Conservation (phyloP, 176 grass and related monocot species). For the Olyra latifolia region DNA sequence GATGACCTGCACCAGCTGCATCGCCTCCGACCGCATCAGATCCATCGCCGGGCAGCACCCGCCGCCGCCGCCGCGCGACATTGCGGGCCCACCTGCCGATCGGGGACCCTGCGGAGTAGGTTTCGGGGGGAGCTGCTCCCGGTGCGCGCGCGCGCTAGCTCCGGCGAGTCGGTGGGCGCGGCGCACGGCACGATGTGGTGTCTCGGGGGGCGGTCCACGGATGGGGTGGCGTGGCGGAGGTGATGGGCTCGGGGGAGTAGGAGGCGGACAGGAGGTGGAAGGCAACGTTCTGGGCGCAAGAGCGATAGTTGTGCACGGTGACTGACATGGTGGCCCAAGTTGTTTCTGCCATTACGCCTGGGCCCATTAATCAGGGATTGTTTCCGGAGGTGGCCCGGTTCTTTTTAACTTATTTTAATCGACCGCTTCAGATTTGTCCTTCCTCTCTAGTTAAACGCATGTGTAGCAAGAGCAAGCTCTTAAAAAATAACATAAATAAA, state of each 20-base stretch:
- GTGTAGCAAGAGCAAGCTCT: too few species aligned
- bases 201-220: background rate
- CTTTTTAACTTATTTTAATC: too few species aligned
- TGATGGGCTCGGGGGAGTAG: background rate
- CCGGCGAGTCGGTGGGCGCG: constrained; percentile 3
- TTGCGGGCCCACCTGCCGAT: background rate
- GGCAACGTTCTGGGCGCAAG: background rate
- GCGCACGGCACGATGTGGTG: background rate
- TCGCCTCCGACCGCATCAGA: constrained; percentile 98
- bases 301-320: fast-evolving
- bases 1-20: constrained; percentile 97
- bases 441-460: too few species aligned
- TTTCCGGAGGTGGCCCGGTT: background rate
- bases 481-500: too few species aligned
- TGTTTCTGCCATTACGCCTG: background rate
- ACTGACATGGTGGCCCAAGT: background rate
- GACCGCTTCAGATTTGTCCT: too few species aligned
- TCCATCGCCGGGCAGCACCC: constrained; percentile 85
- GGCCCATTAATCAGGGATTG: background rate
- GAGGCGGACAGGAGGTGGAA: background rate
- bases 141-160: background rate
- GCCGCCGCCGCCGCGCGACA: constrained; percentile 36
- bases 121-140: background rate
- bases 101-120: background rate
- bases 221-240: background rate